Base-by-base conservation (phyloP, 2,329 filamentous ascomycete genomes). In the Colletotrichum neosansevieriae region DNA sequence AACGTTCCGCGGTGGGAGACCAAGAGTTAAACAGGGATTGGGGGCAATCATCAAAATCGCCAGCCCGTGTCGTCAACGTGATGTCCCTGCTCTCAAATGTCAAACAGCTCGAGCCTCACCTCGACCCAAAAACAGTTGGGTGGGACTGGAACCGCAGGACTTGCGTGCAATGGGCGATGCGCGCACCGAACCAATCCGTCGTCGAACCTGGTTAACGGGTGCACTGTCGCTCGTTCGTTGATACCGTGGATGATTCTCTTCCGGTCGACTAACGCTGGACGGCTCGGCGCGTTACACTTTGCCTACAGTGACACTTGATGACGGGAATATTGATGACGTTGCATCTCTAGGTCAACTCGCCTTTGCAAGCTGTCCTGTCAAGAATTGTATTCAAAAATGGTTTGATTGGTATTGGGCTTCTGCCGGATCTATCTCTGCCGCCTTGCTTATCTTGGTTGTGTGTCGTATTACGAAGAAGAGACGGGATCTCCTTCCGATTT, bases 201-300 rank as follows among this genome's bases (percentile, higher is more conserved):
- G 21, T n/a, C 42, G 44, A 34, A 19, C 19, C 40, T 56, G 32
- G 34, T 24, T 29, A 6, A 29, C 24, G 24, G 24, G 24, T 29
- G 4, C 24, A 29, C 38, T 19, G 10, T 11, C 38, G 50, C 58
- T 13, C 32, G 29, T 42, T 34, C 34, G 36, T 42, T 45, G 59
- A 19, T 62, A 56, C 40, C 63, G 56, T 67, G 42, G 24, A 38
- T 63, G 19, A 13, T 5, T n/a, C 19, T 49, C 15, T 29, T 67
- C 34, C 45, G 58, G 58, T 42, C 36, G 42, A 50, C 61, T 15
- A 32, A 50, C 44, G 36, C 50, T 44, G 19, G 40, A 45, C 38
- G 40, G 47, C 21, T 62, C 40, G 58, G 29, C 40, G 57, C 49
- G 40, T 66, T 40, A 34, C 49, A 50, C 42, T 59, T 44, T 57